phyloP scores from a whole-genome alignment of 1,139 yeast genomes.

The Spencermartinsiella ligniputridi region DNA sequence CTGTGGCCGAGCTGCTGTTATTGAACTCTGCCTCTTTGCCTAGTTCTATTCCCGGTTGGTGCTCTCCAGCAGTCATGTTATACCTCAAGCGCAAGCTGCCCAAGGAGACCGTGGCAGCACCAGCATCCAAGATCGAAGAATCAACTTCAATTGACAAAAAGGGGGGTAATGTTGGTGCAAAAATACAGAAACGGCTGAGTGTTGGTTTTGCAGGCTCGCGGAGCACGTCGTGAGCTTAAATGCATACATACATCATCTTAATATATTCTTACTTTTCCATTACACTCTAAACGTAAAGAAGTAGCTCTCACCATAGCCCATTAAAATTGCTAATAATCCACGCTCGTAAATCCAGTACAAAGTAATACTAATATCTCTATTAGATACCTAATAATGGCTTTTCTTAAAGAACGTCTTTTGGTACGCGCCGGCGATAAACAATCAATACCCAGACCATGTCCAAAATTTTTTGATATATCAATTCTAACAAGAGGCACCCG shows the following conservation, averaged over 20 bases:
- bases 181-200: slow-evolving; percentile 15
- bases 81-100: slow-evolving; percentile 7
- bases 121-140: not conserved
- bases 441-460: no score
- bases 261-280: no score
- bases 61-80: slow-evolving; percentile 6
- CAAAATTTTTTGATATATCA: no score
- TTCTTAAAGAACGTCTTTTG: no score
- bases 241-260: no score
- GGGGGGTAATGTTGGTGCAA: slow-evolving; percentile 9
- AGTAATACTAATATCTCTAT: no score
- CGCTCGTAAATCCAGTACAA: no score
- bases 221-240: not conserved
- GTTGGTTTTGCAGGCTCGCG: slow-evolving; percentile 1
- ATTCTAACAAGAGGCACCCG: not conserved
- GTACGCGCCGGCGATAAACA: no score
- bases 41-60: slow-evolving; percentile 15
- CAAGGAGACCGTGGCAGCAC: not conserved
- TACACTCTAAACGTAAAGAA: no score
- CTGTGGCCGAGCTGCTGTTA: slow-evolving; percentile 68
- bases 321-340: no score
- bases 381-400: no score
- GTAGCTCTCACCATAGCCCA: no score
- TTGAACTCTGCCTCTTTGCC: slow-evolving; percentile 55
- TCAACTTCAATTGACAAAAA: slow-evolving; percentile 5